Conservation (phyloP, 768 basidiomycete species). For the Hericium erinaceus region DNA sequence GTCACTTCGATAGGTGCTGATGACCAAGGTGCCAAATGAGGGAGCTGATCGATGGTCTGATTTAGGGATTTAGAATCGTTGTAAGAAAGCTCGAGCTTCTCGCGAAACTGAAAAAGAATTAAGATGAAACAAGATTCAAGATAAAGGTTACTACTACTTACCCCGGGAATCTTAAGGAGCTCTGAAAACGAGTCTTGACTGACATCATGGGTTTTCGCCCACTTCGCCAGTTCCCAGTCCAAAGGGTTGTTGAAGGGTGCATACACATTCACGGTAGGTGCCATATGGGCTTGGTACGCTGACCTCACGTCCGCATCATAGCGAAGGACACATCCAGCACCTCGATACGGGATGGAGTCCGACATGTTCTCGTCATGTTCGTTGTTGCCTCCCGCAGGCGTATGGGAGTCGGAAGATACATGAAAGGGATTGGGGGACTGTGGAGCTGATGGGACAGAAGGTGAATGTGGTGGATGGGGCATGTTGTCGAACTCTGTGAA, state of each 20-base stretch:
- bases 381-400: neutral
- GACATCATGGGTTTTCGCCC: constrained; percentile 13
- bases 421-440: neutral
- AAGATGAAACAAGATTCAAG: neutral
- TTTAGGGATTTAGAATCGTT: too few relatives aligned
- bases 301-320: neutral
- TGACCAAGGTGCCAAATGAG: neutral
- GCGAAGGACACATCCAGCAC: neutral
- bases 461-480: too few relatives aligned
- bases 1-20: neutral
- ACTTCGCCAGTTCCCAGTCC: constrained; percentile 14
- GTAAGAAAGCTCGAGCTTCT: too few relatives aligned
- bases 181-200: constrained; percentile 8
- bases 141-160: constrained; percentile 1
- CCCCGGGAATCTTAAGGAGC: constrained; percentile 7
- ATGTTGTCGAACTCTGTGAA: too few relatives aligned
- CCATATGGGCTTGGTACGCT: neutral
- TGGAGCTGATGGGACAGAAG: too few relatives aligned
- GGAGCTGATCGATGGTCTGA: too few relatives aligned
- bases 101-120: too few relatives aligned
- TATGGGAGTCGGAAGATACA: neutral
- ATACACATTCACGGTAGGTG: constrained; percentile 1
- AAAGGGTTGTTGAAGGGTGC: constrained; percentile 5
- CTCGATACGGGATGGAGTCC: too few relatives aligned
- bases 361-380: neutral